Conservation (phyloP, 768 basidiomycete genomes). For the Galerina marginata region DNA sequence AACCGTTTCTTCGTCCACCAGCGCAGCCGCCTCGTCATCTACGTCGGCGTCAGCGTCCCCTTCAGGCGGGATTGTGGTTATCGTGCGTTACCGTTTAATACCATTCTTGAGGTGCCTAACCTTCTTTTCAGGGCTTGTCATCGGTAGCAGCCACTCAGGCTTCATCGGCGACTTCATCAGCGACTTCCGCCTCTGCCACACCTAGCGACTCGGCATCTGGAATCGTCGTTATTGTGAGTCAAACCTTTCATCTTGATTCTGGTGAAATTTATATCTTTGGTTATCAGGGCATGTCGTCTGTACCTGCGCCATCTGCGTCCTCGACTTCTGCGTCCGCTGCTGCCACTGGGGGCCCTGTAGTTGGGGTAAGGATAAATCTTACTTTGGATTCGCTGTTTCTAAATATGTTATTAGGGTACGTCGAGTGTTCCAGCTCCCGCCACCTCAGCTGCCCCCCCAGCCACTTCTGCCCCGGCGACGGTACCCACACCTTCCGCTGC, state of each 20-base stretch:
- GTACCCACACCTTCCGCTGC: constrained; percentile 21
- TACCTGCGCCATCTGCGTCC: constrained; percentile 19
- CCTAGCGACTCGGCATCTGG: constrained; percentile 10
- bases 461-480: constrained; percentile 25
- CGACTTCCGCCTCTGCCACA: constrained; percentile 7
- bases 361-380: constrained; percentile 8
- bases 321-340: constrained; percentile 11
- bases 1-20: constrained; percentile 18
- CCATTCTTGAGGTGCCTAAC: background rate
- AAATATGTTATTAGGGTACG: constrained; percentile 15
- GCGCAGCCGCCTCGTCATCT: constrained; percentile 23
- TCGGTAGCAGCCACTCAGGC: background rate
- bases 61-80: constrained; percentile 6
- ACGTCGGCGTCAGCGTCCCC: constrained; percentile 16
- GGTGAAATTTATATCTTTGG: background rate
- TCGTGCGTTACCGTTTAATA: background rate
- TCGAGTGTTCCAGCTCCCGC: constrained; percentile 22
- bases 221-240: constrained; percentile 23
- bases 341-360: constrained; percentile 14
- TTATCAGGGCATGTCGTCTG: constrained; percentile 22
- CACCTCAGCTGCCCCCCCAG: constrained; percentile 12
- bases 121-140: constrained; percentile 2
- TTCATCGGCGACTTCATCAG: constrained; percentile 11
- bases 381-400: background rate
- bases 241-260: background rate